Evolutionary conservation across 352 stramenopile species (phyloP).

Genomic region (Pythium scleroteichum): DNA sequence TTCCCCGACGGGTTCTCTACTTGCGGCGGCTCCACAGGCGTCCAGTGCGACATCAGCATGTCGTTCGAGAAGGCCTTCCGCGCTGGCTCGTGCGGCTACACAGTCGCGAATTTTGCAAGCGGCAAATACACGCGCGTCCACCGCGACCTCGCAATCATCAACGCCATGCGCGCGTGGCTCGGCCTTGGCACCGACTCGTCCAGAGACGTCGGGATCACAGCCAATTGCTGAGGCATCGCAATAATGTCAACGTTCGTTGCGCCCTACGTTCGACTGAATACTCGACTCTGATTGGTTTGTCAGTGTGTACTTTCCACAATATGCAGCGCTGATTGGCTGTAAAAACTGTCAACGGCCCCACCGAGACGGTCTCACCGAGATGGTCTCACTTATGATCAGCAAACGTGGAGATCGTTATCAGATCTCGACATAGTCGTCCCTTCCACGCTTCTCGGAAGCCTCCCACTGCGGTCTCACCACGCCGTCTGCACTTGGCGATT

Average conservation of each 20-base stretch:
- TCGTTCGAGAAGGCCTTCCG: conserved; percentile 56
- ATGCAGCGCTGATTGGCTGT: no score
- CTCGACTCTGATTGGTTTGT: not conserved
- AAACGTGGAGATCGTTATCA: no score
- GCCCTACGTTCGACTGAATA: not conserved
- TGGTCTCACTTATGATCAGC: no score
- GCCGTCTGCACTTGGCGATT: conserved; percentile 9
- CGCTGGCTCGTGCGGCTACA: conserved; percentile 47
- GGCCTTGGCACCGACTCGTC: conserved; percentile 37
- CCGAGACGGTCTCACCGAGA: not conserved
- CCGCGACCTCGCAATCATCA: conserved; percentile 60
- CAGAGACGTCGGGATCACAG: conserved; percentile 43
- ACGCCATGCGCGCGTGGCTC: conserved; percentile 14
- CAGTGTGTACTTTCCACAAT: no score
- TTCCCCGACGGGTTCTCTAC: conserved; percentile 49
- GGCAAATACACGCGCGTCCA: conserved; percentile 45
- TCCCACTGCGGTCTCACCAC: conserved; percentile 30
- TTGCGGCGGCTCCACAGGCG: conserved; percentile 31
- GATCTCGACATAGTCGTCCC: no score
- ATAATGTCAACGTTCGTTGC: not conserved
- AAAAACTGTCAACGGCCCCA: not conserved
- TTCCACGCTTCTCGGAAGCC: no score
- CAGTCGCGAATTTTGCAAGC: conserved; percentile 32
- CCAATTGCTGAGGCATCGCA: conserved; percentile 10
- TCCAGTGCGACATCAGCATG: conserved; percentile 39